Evolutionary conservation across 176 grass and related monocot species (phyloP), one percentile per base, ranked within the genome.

Genomic region (Areca catechu): DNA sequence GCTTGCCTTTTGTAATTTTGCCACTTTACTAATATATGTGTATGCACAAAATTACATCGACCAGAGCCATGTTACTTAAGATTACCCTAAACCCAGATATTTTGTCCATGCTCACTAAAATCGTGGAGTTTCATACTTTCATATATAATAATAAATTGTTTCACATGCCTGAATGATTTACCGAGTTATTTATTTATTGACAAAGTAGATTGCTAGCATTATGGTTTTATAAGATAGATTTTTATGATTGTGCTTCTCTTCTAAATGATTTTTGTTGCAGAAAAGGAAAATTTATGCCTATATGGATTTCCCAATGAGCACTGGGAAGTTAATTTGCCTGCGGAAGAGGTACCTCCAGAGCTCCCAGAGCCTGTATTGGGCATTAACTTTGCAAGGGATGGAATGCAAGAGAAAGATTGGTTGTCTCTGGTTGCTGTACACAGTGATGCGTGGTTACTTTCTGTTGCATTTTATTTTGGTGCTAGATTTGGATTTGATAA

Each of bases 331-430:
- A 96, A 96, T 79, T 79, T 96, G 59, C 92, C 92, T 22, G 92
- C 92, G 56, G 92, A 96, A 74, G 86, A 96, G 75, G 92, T 90
- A 58, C 92, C 92, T 49, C 92, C 92, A 27, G 92, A 90, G 69
- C 78, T 96, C 49, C 92, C 92, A 65, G 92, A 96, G 65, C 92
- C 92, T 58, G 92, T 83, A 51, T 66, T 90, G 58, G 92, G 92
- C 68, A 96, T 96, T 61, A 96, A 96, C 74, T 96, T 96, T 54
- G 92, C 92, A 48, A 82, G 92, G 77, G 83, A 96, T 58, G 92
- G 92, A 68, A 96, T 96, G 83, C 86, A 87, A 74, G 92, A 96
- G 70, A 96, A 96, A 63, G 86, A 96, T 71, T 96, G 92, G 92
- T 50, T 96, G 27, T 83, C 86, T 16, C 83, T 96, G 82, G 92